Conservation (phyloP, 257 asterid species). For the Knoxia roxburghii region DNA sequence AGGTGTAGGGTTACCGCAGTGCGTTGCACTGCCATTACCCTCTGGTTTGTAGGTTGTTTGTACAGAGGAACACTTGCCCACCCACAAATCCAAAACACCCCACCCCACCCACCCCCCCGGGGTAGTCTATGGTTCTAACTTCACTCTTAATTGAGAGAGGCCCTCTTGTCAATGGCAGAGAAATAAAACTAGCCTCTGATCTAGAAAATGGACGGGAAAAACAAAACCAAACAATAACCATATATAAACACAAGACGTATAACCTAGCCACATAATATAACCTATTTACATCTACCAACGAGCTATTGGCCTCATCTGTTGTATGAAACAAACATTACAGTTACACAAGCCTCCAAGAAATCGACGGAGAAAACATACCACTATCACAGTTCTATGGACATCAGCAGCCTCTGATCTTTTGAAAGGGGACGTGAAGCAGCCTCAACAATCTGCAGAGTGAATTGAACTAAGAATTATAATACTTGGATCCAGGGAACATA, state of each 20-base stretch:
- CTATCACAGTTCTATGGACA: slow-evolving; percentile 62
- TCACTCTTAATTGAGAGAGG: slow-evolving; percentile 3
- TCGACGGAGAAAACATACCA: not conserved
- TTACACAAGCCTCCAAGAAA: not conserved
- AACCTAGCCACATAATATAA: not conserved
- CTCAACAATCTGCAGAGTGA: slow-evolving; percentile 50
- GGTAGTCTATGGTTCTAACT: no score
- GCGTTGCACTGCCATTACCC: no score
- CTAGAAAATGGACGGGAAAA: not conserved
- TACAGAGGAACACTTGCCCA: no score
- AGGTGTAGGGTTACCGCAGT: no score
- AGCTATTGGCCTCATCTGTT: slow-evolving; percentile 16
- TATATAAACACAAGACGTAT: not conserved
- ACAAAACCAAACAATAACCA: not conserved
- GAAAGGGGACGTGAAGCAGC: slow-evolving; percentile 38
- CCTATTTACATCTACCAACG: slow-evolving; percentile 21
- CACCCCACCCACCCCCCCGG: no score
- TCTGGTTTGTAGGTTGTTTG: no score
- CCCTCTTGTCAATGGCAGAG: slow-evolving; percentile 14
- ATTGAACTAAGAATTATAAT: slow-evolving; percentile 6
- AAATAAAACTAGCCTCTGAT: slow-evolving; percentile 7
- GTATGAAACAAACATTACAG: not conserved
- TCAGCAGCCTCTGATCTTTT: slow-evolving; percentile 50
- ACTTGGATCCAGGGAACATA: not conserved
- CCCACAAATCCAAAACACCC: no score